Conservation (phyloP, 2,329 filamentous ascomycete species). For the Pyrenophora graminea region DNA sequence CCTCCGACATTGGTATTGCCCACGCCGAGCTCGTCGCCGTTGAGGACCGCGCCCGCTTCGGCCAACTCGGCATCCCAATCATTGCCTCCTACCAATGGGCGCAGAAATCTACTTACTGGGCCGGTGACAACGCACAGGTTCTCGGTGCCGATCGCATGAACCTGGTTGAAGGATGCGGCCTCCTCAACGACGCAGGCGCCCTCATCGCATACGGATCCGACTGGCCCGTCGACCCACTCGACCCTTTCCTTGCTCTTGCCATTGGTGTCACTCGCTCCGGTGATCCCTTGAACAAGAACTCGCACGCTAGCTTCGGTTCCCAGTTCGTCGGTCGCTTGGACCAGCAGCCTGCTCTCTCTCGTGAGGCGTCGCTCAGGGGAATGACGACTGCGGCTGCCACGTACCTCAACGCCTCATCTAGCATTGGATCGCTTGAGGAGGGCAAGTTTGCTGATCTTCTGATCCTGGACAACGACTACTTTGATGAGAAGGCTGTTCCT, state of each 20-base stretch:
- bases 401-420: neutral
- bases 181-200: slow-evolving; percentile 1
- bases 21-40: neutral
- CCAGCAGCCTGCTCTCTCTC: slow-evolving; percentile 1
- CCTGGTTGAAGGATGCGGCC: neutral
- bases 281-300: slow-evolving; percentile 4
- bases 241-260: slow-evolving; percentile 6
- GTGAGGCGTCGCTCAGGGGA: slow-evolving; percentile 2
- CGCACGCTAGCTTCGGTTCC: slow-evolving; percentile 2
- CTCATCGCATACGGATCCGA: slow-evolving; percentile 6
- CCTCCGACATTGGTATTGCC: neutral
- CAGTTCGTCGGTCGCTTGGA: slow-evolving; percentile 5
- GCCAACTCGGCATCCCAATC: neutral
- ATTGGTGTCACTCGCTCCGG: slow-evolving; percentile 2
- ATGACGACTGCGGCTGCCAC: slow-evolving; percentile 4
- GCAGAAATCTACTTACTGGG: slow-evolving; percentile 1
- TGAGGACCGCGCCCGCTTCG: slow-evolving; percentile 4
- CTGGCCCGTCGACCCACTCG: slow-evolving; percentile 6
- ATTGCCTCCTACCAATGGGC: slow-evolving; percentile 5
- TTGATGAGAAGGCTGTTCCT: neutral
- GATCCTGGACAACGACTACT: slow-evolving; percentile 3
- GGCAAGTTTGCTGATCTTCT: slow-evolving; percentile 6
- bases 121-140: neutral
- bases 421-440: slow-evolving; percentile 5
- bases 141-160: slow-evolving; percentile 1